Conservation (phyloP, 1,139 yeast species). For the Yamadazyma pseudoaaseri region DNA sequence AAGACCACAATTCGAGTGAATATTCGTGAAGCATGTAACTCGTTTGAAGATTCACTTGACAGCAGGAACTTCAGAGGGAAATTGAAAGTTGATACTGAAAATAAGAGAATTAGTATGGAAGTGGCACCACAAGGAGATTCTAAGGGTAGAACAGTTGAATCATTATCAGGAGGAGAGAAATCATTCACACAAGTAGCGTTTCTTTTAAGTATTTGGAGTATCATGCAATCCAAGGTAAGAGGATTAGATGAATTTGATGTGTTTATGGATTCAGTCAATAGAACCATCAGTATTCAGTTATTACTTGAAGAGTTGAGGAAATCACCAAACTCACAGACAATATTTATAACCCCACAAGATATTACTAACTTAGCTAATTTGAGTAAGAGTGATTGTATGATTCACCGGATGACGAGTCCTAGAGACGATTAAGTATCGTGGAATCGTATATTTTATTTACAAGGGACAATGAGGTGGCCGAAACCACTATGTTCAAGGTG, state of each 20-base stretch:
- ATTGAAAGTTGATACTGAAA: constrained; percentile 57
- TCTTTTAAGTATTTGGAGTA: constrained; percentile 86
- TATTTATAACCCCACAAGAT: constrained; percentile 93
- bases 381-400: constrained; percentile 59
- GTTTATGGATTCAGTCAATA: constrained; percentile 92
- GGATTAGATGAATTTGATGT: constrained; percentile 98
- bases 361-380: constrained; percentile 75
- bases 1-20: constrained; percentile 40
- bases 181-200: constrained; percentile 91
- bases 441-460: too few relatives aligned
- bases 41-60: constrained; percentile 59
- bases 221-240: constrained; percentile 82
- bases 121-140: constrained; percentile 63
- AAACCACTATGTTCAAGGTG: constrained; percentile 8
- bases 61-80: constrained; percentile 77
- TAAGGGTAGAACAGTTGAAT: constrained; percentile 67
- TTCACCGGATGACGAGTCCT: constrained; percentile 69
- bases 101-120: constrained; percentile 50
- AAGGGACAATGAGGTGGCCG: constrained; percentile 2
- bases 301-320: constrained; percentile 67
- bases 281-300: constrained; percentile 75
- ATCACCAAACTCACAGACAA: constrained; percentile 72
- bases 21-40: constrained; percentile 33
- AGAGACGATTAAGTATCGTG: constrained; percentile 28
- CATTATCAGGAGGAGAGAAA: constrained; percentile 96